Evolutionary conservation across 2,329 filamentous ascomycete genomes (phyloP).

Genomic region (Curvularia lunata): DNA sequence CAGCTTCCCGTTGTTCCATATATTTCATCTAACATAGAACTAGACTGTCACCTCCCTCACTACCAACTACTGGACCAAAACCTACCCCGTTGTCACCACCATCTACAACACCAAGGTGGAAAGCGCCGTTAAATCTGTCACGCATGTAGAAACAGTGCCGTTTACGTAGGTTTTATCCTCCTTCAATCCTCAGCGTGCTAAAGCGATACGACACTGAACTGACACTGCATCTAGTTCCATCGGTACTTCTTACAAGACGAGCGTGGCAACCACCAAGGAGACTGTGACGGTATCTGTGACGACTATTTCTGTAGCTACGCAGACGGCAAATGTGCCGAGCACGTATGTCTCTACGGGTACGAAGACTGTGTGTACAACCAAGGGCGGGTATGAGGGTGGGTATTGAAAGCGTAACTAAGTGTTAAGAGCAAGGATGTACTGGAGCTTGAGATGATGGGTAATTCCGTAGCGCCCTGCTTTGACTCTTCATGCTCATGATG

Average conservation of each 20-base stretch:
- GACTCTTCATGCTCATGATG: neutral
- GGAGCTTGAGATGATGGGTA: neutral
- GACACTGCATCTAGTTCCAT: slow-evolving; percentile 14
- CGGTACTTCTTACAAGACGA: slow-evolving; percentile 24
- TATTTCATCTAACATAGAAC: neutral
- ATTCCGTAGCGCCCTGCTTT: neutral
- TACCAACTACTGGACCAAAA: slow-evolving; percentile 17
- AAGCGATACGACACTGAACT: neutral
- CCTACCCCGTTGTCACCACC: slow-evolving; percentile 24
- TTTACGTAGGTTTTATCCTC: slow-evolving; percentile 18
- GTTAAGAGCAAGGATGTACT: neutral
- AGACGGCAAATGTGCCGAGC: slow-evolving; percentile 25
- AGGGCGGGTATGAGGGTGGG: slow-evolving; percentile 11
- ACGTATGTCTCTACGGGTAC: slow-evolving; percentile 29
- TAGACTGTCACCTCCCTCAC: slow-evolving; percentile 14
- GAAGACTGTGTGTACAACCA: slow-evolving; percentile 28
- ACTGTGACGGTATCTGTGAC: slow-evolving; percentile 22
- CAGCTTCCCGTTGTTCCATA: neutral
- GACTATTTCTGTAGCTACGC: slow-evolving; percentile 17
- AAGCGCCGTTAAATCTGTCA: slow-evolving; percentile 19
- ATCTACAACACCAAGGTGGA: slow-evolving; percentile 23
- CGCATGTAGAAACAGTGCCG: slow-evolving; percentile 19
- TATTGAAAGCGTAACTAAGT: slow-evolving; percentile 1
- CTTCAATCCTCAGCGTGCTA: too few species aligned
- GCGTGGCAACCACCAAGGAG: slow-evolving; percentile 19